Percentiles rank a stretch among this genome's conserved stretches.
Conservation (phyloP, 306 rosid genomes). For the Pyrus bretschneideri region DNA sequence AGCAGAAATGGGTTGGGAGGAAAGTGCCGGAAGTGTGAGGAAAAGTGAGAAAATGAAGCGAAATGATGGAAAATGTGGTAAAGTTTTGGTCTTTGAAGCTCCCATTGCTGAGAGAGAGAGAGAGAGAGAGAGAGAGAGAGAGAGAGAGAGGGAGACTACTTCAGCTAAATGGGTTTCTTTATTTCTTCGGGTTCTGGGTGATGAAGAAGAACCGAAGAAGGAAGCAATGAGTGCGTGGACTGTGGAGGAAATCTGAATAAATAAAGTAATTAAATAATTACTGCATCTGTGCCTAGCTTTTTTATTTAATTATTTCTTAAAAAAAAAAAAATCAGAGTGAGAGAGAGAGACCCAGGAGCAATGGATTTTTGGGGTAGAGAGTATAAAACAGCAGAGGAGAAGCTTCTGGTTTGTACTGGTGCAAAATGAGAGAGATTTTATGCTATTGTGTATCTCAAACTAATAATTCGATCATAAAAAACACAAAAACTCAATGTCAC, state of each 20-base stretch:
- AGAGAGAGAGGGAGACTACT: background rate
- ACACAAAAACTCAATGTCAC: no score
- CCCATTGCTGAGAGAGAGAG: background rate
- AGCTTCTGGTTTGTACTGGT: slow-evolving; percentile 29
- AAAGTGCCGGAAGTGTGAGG: slow-evolving; percentile 41
- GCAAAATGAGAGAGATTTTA: no score
- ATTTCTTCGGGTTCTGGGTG: background rate
- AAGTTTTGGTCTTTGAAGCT: slow-evolving; percentile 15
- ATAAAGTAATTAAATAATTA: background rate
- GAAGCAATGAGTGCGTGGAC: background rate
- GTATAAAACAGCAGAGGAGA: background rate
- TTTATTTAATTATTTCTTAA: background rate
- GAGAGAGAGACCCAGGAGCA: background rate
- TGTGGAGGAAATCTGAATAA: slow-evolving; percentile 1
- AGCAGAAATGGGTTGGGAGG: slow-evolving; percentile 17
- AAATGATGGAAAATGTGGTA: background rate
- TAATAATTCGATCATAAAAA: no score
- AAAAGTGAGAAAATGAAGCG: slow-evolving; percentile 36
- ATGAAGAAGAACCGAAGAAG: background rate
- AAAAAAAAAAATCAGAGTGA: background rate
- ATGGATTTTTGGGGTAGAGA: background rate
- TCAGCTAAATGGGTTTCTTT: slow-evolving; percentile 10
- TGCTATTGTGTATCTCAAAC: no score
- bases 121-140: no score
- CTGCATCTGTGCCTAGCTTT: background rate